phyloP scores from a whole-genome alignment of 805 yeast genomes.

The Candida maltosa region DNA sequence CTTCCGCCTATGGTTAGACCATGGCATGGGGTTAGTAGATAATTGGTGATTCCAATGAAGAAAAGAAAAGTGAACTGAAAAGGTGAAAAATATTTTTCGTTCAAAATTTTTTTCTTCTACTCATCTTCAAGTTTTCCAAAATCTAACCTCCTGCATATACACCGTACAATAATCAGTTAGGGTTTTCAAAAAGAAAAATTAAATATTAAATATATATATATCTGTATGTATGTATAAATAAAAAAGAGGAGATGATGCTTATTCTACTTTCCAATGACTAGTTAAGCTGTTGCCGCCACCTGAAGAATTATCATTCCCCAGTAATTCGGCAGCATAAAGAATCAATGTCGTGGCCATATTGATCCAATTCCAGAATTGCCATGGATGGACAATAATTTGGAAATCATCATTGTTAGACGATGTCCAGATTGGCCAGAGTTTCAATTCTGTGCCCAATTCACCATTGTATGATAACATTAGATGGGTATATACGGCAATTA shows the following conservation, averaged over 20 bases:
- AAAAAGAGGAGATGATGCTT: too few relatives aligned
- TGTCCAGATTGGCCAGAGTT: conserved; percentile 61
- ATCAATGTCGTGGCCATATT: conserved; percentile 78
- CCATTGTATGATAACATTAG: conserved; percentile 86
- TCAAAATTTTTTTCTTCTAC: too few relatives aligned
- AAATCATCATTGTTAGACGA: conserved; percentile 20
- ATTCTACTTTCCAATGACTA: conserved; percentile 43
- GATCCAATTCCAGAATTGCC: conserved; percentile 98
- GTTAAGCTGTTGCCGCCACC: conserved; percentile 34
- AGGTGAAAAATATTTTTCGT: too few relatives aligned
- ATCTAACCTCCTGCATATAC: too few relatives aligned
- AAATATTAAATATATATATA: conserved; percentile 1
- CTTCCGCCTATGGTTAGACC: too few relatives aligned
- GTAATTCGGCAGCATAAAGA: conserved; percentile 77
- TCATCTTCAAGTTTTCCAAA: too few relatives aligned
- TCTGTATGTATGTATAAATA: too few relatives aligned
- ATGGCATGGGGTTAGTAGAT: too few relatives aligned
- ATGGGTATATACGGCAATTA: conserved; percentile 94
- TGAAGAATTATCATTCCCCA: conserved; percentile 33
- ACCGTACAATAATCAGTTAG: too few relatives aligned
- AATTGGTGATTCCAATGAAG: too few relatives aligned
- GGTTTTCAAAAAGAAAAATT: neutral
- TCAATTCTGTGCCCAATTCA: conserved; percentile 60
- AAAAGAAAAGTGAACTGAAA: too few relatives aligned
- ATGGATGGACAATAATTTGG: conserved; percentile 53